Evolutionary conservation across 2,329 filamentous ascomycete genomes (phyloP), one percentile per base, ranked within the genome.

Genomic region (Neoscytalidium dimidiatum): DNA sequence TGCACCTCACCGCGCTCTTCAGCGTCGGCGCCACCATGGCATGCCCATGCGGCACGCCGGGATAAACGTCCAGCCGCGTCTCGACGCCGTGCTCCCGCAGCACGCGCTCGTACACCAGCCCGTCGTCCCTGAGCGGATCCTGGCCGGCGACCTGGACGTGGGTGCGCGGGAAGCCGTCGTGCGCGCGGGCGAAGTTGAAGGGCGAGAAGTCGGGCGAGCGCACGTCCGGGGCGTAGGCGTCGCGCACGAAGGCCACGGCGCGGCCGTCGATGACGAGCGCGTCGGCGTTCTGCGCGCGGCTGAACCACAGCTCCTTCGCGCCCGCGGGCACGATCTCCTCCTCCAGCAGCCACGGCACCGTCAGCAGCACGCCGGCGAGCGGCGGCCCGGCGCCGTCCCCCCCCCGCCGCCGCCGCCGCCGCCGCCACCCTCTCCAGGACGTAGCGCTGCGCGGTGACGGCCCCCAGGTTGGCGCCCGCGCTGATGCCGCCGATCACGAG

Each of bases 101-200:
- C 58, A 65, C 48, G 29, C 46, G 41, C 35, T 69, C 65, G 28
- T 65, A 66, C 21, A 64, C 46, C 43, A 69, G 26, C 14, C 28
- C 65, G 17, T 66, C 64, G 26, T 69, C 67, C 35, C 67, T 44
- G 13, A 67, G 28, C 23, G 62, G 60, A 63, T 68, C 67, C 44
- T 57, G 29, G 13, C 67, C 66, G 38, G 46, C 56, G 5, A 69
- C 62, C 57, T 66, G 64, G 28, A 69, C 38, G 31, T 52, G 66
- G n/a, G 31, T n/a, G 3, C 44, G 60, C 19, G 67, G 66, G 33
- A 68, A 38, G n/a, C 41, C 61, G 41, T 11, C 35, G 17, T 43
- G 33, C 21, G 31, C 19, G 14, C 13, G 29, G 11, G 26, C 31
- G 3, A n/a, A 19, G 19, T 43, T 43, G 17, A 57, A 38, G 19